Evolutionary conservation across 495 filamentous ascomycete genomes (phyloP).

Genomic region (Podospora pseudoanserina): DNA sequence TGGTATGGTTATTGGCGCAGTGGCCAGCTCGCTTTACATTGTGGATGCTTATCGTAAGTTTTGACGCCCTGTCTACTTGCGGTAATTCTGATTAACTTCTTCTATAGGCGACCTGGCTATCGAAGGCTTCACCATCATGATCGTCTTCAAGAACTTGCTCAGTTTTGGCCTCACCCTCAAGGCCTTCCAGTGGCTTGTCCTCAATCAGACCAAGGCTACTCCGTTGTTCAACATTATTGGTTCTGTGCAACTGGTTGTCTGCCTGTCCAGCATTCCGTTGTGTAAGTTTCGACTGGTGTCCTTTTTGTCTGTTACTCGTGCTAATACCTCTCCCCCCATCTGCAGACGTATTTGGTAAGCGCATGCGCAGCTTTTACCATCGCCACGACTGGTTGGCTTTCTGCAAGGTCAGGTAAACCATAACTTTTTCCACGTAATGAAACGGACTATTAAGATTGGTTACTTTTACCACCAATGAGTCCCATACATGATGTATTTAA

Average conservation of each 20-base stretch:
- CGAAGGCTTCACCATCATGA: constrained; percentile 84
- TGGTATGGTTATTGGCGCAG: constrained; percentile 88
- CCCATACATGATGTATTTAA: neutral
- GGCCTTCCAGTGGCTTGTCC: constrained; percentile 75
- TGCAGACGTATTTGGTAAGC: constrained; percentile 77
- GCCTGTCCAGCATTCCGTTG: constrained; percentile 71
- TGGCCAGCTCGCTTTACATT: constrained; percentile 82
- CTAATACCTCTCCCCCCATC: neutral
- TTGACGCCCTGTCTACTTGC: neutral
- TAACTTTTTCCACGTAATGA: neutral
- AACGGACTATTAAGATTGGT: neutral
- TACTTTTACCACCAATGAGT: neutral
- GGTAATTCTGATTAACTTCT: constrained; percentile 4
- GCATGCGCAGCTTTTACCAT: constrained; percentile 65
- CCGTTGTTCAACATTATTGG: constrained; percentile 63
- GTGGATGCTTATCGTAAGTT: constrained; percentile 86
- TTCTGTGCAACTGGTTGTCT: constrained; percentile 72
- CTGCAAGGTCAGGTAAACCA: constrained; percentile 30
- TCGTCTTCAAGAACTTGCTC: constrained; percentile 92
- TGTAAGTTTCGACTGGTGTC: constrained; percentile 39
- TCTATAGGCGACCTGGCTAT: constrained; percentile 70
- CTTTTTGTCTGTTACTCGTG: neutral
- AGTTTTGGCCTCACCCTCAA: constrained; percentile 79
- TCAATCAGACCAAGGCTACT: constrained; percentile 52
- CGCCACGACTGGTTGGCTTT: constrained; percentile 67